phyloP scores from a whole-genome alignment of 306 rosid species.

The Pyrus bretschneideri region DNA sequence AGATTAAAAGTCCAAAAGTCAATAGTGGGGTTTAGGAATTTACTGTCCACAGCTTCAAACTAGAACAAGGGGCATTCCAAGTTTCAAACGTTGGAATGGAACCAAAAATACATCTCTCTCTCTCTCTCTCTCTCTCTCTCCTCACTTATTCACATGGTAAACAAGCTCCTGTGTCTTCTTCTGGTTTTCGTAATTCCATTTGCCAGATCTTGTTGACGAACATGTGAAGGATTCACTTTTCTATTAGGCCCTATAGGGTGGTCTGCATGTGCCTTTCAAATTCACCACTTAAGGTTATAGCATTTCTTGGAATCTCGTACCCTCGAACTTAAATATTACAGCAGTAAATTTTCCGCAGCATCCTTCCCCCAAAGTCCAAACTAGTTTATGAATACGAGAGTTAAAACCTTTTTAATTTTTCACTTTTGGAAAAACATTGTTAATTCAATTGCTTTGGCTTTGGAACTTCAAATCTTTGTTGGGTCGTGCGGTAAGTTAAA shows the following conservation, averaged over 20 bases:
- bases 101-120: neutral
- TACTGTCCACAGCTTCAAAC: constrained; percentile 37
- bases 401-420: constrained; percentile 23
- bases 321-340: neutral
- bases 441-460: neutral
- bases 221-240: constrained; percentile 62
- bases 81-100: constrained; percentile 44
- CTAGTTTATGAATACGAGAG: constrained; percentile 1
- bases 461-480: neutral
- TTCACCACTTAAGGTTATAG: neutral
- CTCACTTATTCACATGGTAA: constrained; percentile 62
- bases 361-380: constrained; percentile 21
- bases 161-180: constrained; percentile 50
- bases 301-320: neutral
- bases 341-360: constrained; percentile 26
- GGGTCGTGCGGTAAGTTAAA: constrained; percentile 5
- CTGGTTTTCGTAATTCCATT: constrained; percentile 39
- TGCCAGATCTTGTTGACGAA: constrained; percentile 55
- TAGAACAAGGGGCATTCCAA: constrained; percentile 29
- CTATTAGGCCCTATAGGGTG: constrained; percentile 63
- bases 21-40: constrained; percentile 34
- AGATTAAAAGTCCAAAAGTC: constrained; percentile 32
- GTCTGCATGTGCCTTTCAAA: constrained; percentile 59
- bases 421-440: neutral
- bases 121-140: constrained; percentile 18